Conservation (phyloP, 108 stramenopile genomes). For the Cyclostephanos invisitatus region DNA sequence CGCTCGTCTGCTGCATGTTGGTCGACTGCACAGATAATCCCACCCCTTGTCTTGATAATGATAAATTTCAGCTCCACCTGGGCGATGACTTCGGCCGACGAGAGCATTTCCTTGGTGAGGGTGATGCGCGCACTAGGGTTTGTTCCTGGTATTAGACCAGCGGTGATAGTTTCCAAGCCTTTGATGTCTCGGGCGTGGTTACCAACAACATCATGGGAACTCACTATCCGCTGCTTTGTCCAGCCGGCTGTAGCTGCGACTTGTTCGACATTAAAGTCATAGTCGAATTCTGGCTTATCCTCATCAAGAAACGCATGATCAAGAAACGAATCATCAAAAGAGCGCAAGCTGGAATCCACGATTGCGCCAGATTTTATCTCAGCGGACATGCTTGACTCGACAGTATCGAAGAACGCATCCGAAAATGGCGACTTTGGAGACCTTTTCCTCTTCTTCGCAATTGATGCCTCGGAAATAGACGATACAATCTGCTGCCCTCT, state of each 20-base stretch:
- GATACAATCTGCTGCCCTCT: constrained; percentile 15
- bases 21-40: constrained; percentile 43
- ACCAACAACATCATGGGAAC: too few relatives aligned
- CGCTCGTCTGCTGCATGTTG: constrained; percentile 59
- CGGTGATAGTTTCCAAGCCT: constrained; percentile 21
- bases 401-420: constrained; percentile 27
- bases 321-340: constrained; percentile 50
- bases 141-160: constrained; percentile 14
- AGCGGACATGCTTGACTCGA: background rate
- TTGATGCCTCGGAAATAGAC: background rate
- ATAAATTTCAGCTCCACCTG: constrained; percentile 52
- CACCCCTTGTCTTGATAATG: constrained; percentile 47
- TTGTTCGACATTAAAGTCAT: constrained; percentile 9
- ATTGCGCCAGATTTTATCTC: background rate
- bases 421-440: constrained; percentile 31
- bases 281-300: background rate
- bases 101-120: constrained; percentile 51
- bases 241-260: constrained; percentile 11
- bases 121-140: constrained; percentile 14
- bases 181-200: too few relatives aligned
- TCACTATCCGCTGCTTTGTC: constrained; percentile 35
- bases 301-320: background rate
- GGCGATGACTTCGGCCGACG: constrained; percentile 41
- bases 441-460: background rate
- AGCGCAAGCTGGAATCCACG: constrained; percentile 7